Conservation (phyloP, 108 stramenopile genomes). For the Skeletonema menzelii region DNA sequence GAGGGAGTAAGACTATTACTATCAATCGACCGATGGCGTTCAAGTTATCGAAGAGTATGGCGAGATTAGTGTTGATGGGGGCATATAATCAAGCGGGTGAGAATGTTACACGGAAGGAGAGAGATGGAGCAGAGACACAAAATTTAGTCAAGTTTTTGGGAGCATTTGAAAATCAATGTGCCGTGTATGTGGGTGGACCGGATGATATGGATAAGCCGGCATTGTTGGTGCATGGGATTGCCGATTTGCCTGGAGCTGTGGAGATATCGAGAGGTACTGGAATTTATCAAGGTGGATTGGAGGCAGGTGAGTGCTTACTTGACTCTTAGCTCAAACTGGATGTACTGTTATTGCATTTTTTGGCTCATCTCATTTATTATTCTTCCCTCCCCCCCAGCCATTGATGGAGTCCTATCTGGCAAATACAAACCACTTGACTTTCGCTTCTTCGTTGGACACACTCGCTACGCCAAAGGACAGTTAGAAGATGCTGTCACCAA, state of each 20-base stretch:
- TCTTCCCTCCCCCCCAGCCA: conserved; percentile 26
- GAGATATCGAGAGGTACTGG: conserved; percentile 73
- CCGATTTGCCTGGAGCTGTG: conserved; percentile 60
- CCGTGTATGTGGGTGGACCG: conserved; percentile 79
- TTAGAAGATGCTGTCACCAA: conserved; percentile 53
- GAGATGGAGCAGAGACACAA: conserved; percentile 31
- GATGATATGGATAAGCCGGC: conserved; percentile 72
- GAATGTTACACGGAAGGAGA: neutral
- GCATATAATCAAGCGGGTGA: conserved; percentile 35
- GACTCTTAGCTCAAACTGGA: neutral
- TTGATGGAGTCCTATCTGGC: conserved; percentile 69
- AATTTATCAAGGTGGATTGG: conserved; percentile 74
- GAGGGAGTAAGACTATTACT: conserved; percentile 53
- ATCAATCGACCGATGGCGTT: conserved; percentile 86
- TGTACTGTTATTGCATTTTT: neutral
- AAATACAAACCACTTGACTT: conserved; percentile 78
- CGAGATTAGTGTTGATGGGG: conserved; percentile 58
- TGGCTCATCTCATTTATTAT: neutral
- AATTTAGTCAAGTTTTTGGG: conserved; percentile 54
- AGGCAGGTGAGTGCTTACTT: conserved; percentile 29
- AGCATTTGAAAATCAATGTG: conserved; percentile 74
- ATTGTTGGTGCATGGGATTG: conserved; percentile 73
- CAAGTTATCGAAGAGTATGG: conserved; percentile 69
- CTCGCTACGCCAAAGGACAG: conserved; percentile 40
- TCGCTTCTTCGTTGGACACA: conserved; percentile 82